Evolutionary conservation across 345 rosid genomes (phyloP).

Genomic region (Clausena lansium): DNA sequence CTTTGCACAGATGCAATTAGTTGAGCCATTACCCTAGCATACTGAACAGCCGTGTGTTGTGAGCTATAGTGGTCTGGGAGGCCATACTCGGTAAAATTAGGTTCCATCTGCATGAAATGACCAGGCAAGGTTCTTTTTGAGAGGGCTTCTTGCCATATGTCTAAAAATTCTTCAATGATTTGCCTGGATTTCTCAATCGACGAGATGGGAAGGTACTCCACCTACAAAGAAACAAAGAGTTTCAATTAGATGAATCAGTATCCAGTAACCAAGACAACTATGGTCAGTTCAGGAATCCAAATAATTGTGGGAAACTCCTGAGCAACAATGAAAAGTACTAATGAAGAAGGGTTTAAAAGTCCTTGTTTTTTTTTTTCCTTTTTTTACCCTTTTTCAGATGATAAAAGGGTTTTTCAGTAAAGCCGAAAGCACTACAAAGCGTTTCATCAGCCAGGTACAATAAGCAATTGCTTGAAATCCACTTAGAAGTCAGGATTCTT

Average conservation of each 20-base stretch:
- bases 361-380: neutral
- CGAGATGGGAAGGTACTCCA: slow-evolving; percentile 86
- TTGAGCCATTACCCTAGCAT: slow-evolving; percentile 74
- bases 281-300: neutral
- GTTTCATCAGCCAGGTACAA: neutral
- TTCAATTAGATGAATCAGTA: neutral
- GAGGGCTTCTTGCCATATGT: slow-evolving; percentile 76
- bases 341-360: neutral
- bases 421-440: neutral
- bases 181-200: slow-evolving; percentile 69
- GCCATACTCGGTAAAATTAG: slow-evolving; percentile 71
- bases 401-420: neutral
- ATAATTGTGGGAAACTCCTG: neutral
- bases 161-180: slow-evolving; percentile 76
- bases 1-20: slow-evolving; percentile 75
- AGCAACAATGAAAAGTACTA: neutral
- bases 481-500: neutral
- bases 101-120: slow-evolving; percentile 62
- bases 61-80: slow-evolving; percentile 66
- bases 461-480: neutral
- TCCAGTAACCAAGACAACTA: neutral
- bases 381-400: neutral
- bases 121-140: slow-evolving; percentile 77
- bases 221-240: slow-evolving; percentile 42
- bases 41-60: slow-evolving; percentile 84